Evolutionary conservation across 176 grass and related monocot genomes (phyloP).

Genomic region (Oryza punctata): DNA sequence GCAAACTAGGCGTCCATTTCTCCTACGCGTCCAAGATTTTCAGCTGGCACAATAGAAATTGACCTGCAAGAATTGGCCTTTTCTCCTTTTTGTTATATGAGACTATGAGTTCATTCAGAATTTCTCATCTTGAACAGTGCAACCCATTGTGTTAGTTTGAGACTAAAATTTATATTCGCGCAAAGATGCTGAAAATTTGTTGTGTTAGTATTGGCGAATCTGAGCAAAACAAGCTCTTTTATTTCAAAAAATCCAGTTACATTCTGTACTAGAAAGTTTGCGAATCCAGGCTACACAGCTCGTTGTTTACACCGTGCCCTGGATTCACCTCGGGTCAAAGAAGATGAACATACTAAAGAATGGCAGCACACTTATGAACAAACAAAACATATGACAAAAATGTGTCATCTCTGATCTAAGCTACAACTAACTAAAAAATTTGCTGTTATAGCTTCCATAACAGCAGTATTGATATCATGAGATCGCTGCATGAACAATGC

Average conservation of each 20-base stretch:
- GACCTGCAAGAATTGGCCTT: not conserved
- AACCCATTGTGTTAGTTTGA: not conserved
- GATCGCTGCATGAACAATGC: not conserved
- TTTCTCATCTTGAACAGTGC: not conserved
- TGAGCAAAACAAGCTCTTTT: conserved; percentile 25
- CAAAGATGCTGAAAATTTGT: not conserved
- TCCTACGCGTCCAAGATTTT: not conserved
- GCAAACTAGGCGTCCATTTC: not conserved
- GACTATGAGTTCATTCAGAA: not conserved
- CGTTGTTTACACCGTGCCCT: conserved; percentile 7
- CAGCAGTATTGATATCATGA: not conserved
- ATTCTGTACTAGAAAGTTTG: conserved; percentile 20
- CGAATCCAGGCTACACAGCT: not conserved
- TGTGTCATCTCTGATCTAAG: conserved; percentile 34
- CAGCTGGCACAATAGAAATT: not conserved
- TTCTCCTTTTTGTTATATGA: not conserved
- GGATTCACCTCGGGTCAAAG: conserved; percentile 25
- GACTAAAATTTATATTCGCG: not conserved
- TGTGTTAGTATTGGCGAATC: not conserved
- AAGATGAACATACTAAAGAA: conserved; percentile 42
- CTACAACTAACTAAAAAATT: not conserved
- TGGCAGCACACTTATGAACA: conserved; percentile 32
- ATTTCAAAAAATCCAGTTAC: conserved; percentile 27
- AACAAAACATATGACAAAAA: conserved; percentile 24
- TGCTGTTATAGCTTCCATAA: conserved; percentile 19